Percentiles rank a stretch among this genome's conserved stretches.
Conservation (phyloP, 2,329 filamentous ascomycete genomes). For the Coniochaeta sp. region DNA sequence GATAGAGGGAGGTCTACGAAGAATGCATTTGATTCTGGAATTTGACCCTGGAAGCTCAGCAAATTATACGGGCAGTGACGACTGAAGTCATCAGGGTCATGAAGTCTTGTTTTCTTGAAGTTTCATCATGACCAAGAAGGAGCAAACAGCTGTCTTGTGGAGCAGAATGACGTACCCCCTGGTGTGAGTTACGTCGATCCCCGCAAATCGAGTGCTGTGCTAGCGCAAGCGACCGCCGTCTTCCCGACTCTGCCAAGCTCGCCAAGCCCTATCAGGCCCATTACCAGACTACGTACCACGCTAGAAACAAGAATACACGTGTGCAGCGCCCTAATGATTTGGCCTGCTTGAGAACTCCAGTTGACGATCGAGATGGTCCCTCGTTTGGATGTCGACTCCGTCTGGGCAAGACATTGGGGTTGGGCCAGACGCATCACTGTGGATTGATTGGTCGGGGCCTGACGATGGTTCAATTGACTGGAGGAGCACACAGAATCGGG, state of each 20-base stretch:
- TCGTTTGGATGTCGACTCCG: neutral
- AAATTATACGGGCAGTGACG: neutral
- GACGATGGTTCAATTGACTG: too few species aligned
- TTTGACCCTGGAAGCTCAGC: neutral
- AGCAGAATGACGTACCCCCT: neutral
- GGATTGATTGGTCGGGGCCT: too few species aligned
- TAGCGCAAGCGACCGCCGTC: neutral
- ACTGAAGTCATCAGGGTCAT: neutral
- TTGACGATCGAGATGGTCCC: neutral
- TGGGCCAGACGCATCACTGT: too few species aligned
- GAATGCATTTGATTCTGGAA: neutral
- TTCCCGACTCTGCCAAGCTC: neutral
- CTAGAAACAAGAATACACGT: neutral
- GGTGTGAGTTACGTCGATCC: neutral
- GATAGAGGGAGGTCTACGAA: neutral
- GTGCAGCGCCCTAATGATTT: neutral
- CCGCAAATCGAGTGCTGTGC: neutral
- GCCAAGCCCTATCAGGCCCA: conserved; percentile 1
- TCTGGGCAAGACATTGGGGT: too few species aligned
- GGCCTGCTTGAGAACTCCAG: neutral
- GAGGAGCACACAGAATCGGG: too few species aligned
- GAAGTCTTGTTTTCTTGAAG: neutral
- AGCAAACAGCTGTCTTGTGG: neutral
- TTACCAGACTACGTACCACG: too few species aligned
- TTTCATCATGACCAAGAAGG: neutral